These are phyloP conservation scores for Aspergillus ruber DNA, from an alignment of 2,329 filamentous ascomycete species.

Conservation along the genomic window DNA sequence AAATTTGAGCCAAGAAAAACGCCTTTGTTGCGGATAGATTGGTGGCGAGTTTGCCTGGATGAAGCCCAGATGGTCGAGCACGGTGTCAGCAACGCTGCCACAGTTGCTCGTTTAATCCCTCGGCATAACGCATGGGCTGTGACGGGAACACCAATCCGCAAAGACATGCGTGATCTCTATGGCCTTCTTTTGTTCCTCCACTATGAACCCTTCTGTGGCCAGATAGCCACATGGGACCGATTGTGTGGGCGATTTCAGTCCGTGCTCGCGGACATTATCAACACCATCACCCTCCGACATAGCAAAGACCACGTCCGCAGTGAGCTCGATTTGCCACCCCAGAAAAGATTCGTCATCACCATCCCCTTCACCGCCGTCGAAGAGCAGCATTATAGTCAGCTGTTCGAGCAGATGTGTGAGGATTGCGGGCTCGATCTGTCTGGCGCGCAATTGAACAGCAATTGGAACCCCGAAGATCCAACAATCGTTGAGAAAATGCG, in stretches of 20 bases:
- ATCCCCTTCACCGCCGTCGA: constrained; percentile 87
- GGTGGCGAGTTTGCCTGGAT: constrained; percentile 74
- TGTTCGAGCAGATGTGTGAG: constrained; percentile 70
- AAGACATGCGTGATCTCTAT: constrained; percentile 69
- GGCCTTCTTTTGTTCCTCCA: constrained; percentile 76
- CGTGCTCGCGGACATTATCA: constrained; percentile 64
- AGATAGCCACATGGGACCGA: constrained; percentile 59
- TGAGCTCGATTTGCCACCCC: constrained; percentile 71
- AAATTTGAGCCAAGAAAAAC: constrained; percentile 63
- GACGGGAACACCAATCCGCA: constrained; percentile 81
- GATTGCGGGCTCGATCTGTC: constrained; percentile 59
- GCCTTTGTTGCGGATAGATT: constrained; percentile 71
- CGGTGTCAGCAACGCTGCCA: constrained; percentile 75
- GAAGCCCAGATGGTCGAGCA: constrained; percentile 86
- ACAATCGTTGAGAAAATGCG: constrained; percentile 65
- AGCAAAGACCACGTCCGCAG: constrained; percentile 74
- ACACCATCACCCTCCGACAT: constrained; percentile 69
- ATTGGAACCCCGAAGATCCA: constrained; percentile 60
- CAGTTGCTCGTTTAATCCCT: constrained; percentile 71
- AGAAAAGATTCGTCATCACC: constrained; percentile 80
- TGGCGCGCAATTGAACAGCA: constrained; percentile 55
- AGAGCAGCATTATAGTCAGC: constrained; percentile 74
- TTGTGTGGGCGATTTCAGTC: constrained; percentile 56
- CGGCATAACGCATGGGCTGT: constrained; percentile 86
- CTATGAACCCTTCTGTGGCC: constrained; percentile 68